Conservation (phyloP, 805 yeast species). For the Spathaspora girioi region DNA sequence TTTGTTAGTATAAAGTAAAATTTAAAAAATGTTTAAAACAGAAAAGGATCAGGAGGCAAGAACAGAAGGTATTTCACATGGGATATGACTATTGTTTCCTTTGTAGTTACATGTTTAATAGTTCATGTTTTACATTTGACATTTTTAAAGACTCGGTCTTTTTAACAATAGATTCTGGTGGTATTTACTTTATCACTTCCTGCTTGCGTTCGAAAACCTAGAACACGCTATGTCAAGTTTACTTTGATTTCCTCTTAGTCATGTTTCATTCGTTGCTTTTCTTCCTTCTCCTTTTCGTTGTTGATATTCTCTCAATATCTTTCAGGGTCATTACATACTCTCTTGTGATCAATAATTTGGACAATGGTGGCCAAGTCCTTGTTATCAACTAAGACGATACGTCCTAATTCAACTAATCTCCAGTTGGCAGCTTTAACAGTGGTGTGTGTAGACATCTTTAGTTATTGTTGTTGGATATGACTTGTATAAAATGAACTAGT, state of each 20-base stretch:
- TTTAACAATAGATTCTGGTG: too few relatives aligned
- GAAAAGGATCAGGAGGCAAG: background rate
- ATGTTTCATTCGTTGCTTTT: background rate
- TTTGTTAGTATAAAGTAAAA: constrained; percentile 22
- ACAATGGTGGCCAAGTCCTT: constrained; percentile 94
- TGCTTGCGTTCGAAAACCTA: too few relatives aligned
- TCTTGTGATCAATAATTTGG: constrained; percentile 98
- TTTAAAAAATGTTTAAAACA: too few relatives aligned
- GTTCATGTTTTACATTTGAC: too few relatives aligned
- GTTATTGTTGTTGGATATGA: background rate
- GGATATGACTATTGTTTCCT: too few relatives aligned
- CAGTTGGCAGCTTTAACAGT: constrained; percentile 95
- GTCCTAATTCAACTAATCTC: constrained; percentile 99
- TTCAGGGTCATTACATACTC: constrained; percentile 57
- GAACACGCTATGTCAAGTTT: too few relatives aligned
- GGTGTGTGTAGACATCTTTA: constrained; percentile 21
- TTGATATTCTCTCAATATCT: background rate
- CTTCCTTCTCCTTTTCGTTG: background rate
- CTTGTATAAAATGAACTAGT: background rate
- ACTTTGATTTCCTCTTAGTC: too few relatives aligned
- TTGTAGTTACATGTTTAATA: too few relatives aligned
- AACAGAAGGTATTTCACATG: background rate
- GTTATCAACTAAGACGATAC: constrained; percentile 87
- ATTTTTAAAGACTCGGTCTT: too few relatives aligned
- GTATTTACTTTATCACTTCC: too few relatives aligned